Base-by-base conservation (phyloP, 2,329 filamentous ascomycete genomes). In the Huntiella decipiens region DNA sequence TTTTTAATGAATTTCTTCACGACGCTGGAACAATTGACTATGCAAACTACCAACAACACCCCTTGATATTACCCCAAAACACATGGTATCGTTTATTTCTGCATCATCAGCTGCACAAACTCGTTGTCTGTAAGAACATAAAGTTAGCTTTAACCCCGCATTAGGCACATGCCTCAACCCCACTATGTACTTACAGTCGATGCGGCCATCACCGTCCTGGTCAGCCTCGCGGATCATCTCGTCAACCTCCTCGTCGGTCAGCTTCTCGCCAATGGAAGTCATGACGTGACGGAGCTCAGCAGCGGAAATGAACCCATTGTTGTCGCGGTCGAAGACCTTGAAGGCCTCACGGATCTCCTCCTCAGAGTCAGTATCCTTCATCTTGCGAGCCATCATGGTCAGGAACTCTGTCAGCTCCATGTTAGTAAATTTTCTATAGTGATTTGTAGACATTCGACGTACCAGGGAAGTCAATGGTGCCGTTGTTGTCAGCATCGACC, bases 101-200 rank as follows among this genome's bases (percentile, higher is more conserved):
- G 83, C 83, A 91, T 88, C 83, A 91, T 91, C 61, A 91, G 78
- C 68, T 91, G 83, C 56, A 91, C 83, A 60, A 91, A 91, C 66
- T 91, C 83, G 70, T 88, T 88, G 68, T 88, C 82, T 88, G 42
- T 13, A 36, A 16, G 16, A 11, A 28, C 6, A 36, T 35, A 2
- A 40, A 19, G 4, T 28, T 28, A 28, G 22, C 22, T 28, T 28
- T 28, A 28, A 28, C 22, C 22, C 22, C 22, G 22, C 22, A 28
- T 28, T 10, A 28, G 22, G 22, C 22, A 10, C 22, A 28, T 28
- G 22, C 22, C 22, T 28, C 22, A 28, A 28, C 22, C 22, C 22
- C 22, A 28, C 22, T 34, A 22, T 41, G 13, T 37, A 63, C 78
- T 54, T 70, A 88, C 83, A 91, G 63, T 91, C 83, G 58, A 91